Conservation (phyloP, 805 yeast species). For the Candida silvicultrix region DNA sequence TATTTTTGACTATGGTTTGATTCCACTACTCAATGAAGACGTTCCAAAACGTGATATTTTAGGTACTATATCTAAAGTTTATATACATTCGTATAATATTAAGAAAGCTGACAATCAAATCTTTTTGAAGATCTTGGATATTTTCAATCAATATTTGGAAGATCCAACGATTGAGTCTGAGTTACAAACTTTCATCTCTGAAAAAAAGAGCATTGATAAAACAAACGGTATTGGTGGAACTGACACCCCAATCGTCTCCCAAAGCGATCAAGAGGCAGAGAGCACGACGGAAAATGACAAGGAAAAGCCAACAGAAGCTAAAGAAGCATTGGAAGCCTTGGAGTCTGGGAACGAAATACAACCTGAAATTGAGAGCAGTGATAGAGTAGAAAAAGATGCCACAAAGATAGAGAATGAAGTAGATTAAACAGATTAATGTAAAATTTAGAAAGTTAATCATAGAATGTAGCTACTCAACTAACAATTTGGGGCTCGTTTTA, state of each 20-base stretch:
- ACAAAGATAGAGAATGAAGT: not conserved
- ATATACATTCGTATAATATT: slow-evolving; percentile 38
- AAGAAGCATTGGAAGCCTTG: no score
- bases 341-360: no score
- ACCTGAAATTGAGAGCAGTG: no score
- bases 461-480: no score
- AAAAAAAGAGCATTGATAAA: slow-evolving; percentile 22
- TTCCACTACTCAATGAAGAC: slow-evolving; percentile 65
- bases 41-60: slow-evolving; percentile 67
- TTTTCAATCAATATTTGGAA: slow-evolving; percentile 34
- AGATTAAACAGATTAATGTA: not conserved
- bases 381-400: not conserved
- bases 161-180: slow-evolving; percentile 30
- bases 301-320: not conserved
- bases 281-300: not conserved
- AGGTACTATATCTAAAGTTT: slow-evolving; percentile 60
- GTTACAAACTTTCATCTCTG: slow-evolving; percentile 30
- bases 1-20: slow-evolving; percentile 65
- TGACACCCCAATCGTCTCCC: not conserved
- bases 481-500: no score
- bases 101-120: slow-evolving; percentile 31
- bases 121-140: slow-evolving; percentile 29
- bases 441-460: no score
- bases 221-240: not conserved
- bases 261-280: not conserved